These are phyloP conservation scores for Metschnikowia koreensis DNA, from an alignment of 805 yeast species.

Conservation along the genomic window DNA sequence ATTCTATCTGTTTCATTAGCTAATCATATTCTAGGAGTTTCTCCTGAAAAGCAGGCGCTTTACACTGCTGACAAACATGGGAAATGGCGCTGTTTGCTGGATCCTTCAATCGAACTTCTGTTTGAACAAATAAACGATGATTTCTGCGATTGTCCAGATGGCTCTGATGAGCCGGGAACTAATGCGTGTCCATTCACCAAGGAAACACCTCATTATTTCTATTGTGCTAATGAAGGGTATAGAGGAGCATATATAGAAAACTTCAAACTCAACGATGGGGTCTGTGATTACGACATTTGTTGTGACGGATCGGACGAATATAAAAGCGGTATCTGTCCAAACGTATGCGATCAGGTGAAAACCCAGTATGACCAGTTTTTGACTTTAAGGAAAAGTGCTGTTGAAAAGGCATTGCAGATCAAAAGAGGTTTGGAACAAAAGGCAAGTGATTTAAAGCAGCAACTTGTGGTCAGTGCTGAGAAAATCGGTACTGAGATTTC, in stretches of 20 bases:
- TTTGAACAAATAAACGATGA: constrained; percentile 76
- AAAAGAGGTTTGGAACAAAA: constrained; percentile 25
- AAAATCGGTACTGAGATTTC: constrained; percentile 1
- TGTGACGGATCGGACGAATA: constrained; percentile 95
- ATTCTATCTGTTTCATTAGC: constrained; percentile 3
- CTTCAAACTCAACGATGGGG: constrained; percentile 78
- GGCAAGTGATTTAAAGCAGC: constrained; percentile 15
- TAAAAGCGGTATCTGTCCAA: constrained; percentile 47
- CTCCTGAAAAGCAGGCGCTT: constrained; percentile 36
- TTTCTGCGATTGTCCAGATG: constrained; percentile 96
- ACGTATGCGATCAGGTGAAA: constrained; percentile 52
- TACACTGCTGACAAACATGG: constrained; percentile 54
- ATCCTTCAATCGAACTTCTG: constrained; percentile 63
- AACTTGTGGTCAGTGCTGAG: constrained; percentile 11
- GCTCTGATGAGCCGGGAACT: constrained; percentile 96
- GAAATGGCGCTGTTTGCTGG: constrained; percentile 64
- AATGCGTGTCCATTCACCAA: constrained; percentile 59
- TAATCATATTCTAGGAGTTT: constrained; percentile 30
- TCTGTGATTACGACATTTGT: constrained; percentile 84
- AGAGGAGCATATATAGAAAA: constrained; percentile 60
- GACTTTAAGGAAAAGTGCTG: background rate
- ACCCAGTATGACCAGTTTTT: constrained; percentile 27
- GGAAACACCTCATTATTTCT: constrained; percentile 45
- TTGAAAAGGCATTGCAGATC: constrained; percentile 27
- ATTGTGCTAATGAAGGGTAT: constrained; percentile 76